Percentiles rank a stretch among this genome's conserved stretches.
These are phyloP conservation scores for Bruguiera gymnorhiza DNA, from an alignment of 345 rosid genomes.

Conservation along the genomic window DNA sequence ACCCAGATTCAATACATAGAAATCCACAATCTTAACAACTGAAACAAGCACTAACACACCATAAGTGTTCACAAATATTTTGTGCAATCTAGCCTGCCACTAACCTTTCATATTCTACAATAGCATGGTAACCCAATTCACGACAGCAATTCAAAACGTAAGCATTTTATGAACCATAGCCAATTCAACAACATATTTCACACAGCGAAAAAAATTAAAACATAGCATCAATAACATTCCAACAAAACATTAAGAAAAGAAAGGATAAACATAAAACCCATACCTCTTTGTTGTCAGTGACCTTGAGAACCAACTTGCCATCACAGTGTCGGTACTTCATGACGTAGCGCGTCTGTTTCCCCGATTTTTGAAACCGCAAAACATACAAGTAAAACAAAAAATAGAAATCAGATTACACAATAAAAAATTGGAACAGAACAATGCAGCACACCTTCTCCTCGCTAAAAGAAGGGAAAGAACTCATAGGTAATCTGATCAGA, in stretches of 20 bases:
- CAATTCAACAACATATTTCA: background rate
- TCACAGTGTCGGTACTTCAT: conserved; percentile 93
- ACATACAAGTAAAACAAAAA: background rate
- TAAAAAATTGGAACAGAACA: background rate
- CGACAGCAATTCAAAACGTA: no score
- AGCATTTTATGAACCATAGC: background rate
- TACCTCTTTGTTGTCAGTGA: conserved; percentile 96
- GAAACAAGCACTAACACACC: background rate
- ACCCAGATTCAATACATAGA: background rate
- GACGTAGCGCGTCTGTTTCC: conserved; percentile 73
- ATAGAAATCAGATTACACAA: background rate
- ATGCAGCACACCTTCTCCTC: no score
- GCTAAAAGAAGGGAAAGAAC: background rate
- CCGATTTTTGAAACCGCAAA: conserved; percentile 2
- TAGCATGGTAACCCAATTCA: background rate
- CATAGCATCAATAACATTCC: conserved; percentile 8
- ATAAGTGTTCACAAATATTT: background rate
- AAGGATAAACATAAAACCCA: background rate
- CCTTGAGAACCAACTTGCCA: conserved; percentile 95
- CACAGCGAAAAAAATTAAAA: no score
- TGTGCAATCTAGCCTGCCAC: background rate
- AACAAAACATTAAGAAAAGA: background rate
- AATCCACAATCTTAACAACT: background rate
- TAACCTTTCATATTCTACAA: background rate
- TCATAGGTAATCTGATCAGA: background rate